Evolutionary conservation across 345 rosid species (phyloP).

Genomic region (Euclidium syriacum): DNA sequence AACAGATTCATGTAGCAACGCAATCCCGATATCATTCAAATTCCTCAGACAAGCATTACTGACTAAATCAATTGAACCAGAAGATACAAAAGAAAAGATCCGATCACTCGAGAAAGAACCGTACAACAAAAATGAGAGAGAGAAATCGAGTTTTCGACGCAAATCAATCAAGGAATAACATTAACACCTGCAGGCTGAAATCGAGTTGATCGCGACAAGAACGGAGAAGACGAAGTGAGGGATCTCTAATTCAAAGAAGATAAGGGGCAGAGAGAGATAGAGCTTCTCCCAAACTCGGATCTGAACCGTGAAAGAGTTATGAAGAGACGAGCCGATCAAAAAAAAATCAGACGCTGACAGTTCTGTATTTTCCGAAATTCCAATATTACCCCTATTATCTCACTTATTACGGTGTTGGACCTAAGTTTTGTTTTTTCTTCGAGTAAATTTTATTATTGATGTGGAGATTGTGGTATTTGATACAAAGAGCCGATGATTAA

Average conservation of each 20-base stretch:
- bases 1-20: not conserved
- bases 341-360: constrained; percentile 13
- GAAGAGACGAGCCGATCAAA: not conserved
- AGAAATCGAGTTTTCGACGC: not conserved
- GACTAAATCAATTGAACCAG: not conserved
- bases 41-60: too few relatives aligned
- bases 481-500: too few relatives aligned
- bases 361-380: not conserved
- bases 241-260: constrained; percentile 10
- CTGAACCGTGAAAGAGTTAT: constrained; percentile 12
- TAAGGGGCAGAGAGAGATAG: constrained; percentile 7
- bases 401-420: not conserved
- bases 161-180: not conserved
- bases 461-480: too few relatives aligned
- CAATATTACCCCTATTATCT: not conserved
- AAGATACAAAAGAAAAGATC: not conserved
- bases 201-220: not conserved
- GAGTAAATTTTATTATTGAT: too few relatives aligned
- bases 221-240: constrained; percentile 9
- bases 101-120: not conserved
- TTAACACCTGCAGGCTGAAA: constrained; percentile 10
- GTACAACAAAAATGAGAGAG: not conserved
- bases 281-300: constrained; percentile 22
- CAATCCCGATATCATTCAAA: not conserved
- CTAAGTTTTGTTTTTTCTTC: too few relatives aligned